A percentile compares a stretch with the other conserved stretches of the same genome.
These are phyloP conservation scores for Tetrastigma voinierianum DNA, from an alignment of 164 flowering plant genomes.

Conservation along the genomic window DNA sequence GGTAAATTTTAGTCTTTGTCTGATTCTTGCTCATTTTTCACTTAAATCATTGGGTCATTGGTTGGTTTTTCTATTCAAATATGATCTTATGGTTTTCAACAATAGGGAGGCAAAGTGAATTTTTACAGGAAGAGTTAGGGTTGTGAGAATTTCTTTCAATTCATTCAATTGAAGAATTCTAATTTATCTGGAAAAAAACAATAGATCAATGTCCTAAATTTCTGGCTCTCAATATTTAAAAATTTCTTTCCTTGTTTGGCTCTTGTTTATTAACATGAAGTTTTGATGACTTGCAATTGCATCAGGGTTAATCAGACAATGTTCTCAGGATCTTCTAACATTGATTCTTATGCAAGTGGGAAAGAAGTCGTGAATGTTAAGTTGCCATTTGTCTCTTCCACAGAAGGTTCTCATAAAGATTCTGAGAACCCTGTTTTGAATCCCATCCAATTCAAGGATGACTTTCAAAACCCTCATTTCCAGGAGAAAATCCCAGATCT, in stretches of 20 bases:
- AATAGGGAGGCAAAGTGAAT: background rate
- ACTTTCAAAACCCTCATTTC: constrained; percentile 12
- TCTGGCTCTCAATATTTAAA: background rate
- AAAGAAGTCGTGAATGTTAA: constrained; percentile 63
- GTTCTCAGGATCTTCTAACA: constrained; percentile 72
- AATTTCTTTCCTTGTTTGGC: background rate
- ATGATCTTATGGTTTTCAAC: too few relatives aligned
- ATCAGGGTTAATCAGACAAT: constrained; percentile 85
- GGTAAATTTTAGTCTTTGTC: constrained; percentile 44
- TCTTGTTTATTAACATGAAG: background rate
- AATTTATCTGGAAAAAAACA: background rate
- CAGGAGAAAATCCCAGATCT: constrained; percentile 74
- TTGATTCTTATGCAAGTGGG: constrained; percentile 73
- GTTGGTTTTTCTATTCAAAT: background rate
- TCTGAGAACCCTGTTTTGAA: constrained; percentile 18
- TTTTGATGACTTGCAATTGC: background rate
- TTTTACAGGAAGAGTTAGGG: background rate
- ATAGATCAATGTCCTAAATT: background rate
- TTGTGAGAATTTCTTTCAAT: background rate
- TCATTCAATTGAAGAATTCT: background rate
- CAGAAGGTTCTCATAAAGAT: constrained; percentile 35
- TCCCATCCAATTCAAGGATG: constrained; percentile 15
- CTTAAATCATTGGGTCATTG: background rate
- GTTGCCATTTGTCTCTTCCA: constrained; percentile 67
- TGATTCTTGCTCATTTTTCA: background rate